A percentile compares a stretch with the other conserved stretches of the same genome.
These are phyloP conservation scores for Zalerion maritima DNA, from an alignment of 495 filamentous ascomycete species.

Conservation along the genomic window DNA sequence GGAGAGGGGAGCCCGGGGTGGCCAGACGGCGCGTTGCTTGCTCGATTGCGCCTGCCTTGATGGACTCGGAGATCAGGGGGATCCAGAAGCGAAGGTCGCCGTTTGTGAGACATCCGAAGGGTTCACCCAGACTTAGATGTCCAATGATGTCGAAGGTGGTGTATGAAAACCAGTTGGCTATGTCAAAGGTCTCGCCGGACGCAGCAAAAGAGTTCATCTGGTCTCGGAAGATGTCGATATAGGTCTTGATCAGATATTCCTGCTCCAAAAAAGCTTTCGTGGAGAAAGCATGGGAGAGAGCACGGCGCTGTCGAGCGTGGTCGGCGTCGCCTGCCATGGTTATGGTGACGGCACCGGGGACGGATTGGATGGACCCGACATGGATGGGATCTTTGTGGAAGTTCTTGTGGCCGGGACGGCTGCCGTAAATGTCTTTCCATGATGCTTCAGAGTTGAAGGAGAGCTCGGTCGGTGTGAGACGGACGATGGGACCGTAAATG, in stretches of 20 bases:
- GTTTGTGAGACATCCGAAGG: slow-evolving; percentile 19
- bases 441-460: slow-evolving; percentile 33
- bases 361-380: slow-evolving; percentile 7
- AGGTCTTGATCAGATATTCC: slow-evolving; percentile 28
- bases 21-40: slow-evolving; percentile 11
- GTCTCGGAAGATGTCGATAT: slow-evolving; percentile 23
- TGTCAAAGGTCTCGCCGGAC: slow-evolving; percentile 8
- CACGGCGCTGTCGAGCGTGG: slow-evolving; percentile 31
- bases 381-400: slow-evolving; percentile 24
- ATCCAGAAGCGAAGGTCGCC: slow-evolving; percentile 12
- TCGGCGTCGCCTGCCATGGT: slow-evolving; percentile 23
- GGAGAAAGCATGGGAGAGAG: slow-evolving; percentile 36
- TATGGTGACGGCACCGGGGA: slow-evolving; percentile 6
- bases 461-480: slow-evolving; percentile 35
- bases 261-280: slow-evolving; percentile 32
- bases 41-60: slow-evolving; percentile 13
- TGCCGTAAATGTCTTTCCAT: slow-evolving; percentile 38
- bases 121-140: slow-evolving; percentile 19
- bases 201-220: slow-evolving; percentile 3
- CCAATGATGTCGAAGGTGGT: slow-evolving; percentile 18
- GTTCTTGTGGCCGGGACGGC: slow-evolving; percentile 12
- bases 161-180: slow-evolving; percentile 14
- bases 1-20: slow-evolving; percentile 2
- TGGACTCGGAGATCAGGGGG: slow-evolving; percentile 14
- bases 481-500: slow-evolving; percentile 28